Evolutionary conservation across 345 rosid species (phyloP), one percentile per base, ranked within the genome.

Genomic region (Salix suchowensis): DNA sequence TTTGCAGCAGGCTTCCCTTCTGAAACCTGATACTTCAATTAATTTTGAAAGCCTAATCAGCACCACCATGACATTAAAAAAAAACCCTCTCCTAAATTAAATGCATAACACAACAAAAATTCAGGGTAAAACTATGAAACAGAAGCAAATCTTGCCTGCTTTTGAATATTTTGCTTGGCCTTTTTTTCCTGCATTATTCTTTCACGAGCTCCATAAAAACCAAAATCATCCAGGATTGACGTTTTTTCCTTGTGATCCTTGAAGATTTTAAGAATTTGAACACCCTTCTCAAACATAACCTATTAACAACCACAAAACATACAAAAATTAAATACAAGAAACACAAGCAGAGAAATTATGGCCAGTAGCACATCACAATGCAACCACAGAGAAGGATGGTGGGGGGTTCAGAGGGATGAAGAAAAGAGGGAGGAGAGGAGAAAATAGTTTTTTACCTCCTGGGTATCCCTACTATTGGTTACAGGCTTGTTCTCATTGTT

Each of bases 391-490:
- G 21, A 21, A 54, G 24, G 21, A 78, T 30, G 46, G 52, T 58
- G 42, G 61, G 62, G 24, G 7, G 44, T 7, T 40, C 10, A 2
- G 26, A 21, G 24, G 26, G 61, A 10, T 54, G 1, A n/a, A 54
- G 24, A 7, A 54, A 2, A 10, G 60, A 2, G n/a, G 60, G 60
- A 21, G 24, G 74, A 54, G 54, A 39, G 71, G 39, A 55, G n/a
- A 60, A 52, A 26, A 28, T 11, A 72, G 65, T 58, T 7, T 34
- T 55, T 23, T 84, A 93, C 96, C 96, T 93, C 96, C 72, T 93
- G 96, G 23, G 94, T 89, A 80, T 93, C 97, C 85, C 94, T 84
- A 71, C 96, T 93, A 75, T 93, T 91, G 12, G 96, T 92, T 18
- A 91, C 96, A 39, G 94, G 91, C 78, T 89, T 92, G 88, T 92